Evolutionary conservation across 495 filamentous ascomycete genomes (phyloP).

Genomic region (Filosporella fistucella): DNA sequence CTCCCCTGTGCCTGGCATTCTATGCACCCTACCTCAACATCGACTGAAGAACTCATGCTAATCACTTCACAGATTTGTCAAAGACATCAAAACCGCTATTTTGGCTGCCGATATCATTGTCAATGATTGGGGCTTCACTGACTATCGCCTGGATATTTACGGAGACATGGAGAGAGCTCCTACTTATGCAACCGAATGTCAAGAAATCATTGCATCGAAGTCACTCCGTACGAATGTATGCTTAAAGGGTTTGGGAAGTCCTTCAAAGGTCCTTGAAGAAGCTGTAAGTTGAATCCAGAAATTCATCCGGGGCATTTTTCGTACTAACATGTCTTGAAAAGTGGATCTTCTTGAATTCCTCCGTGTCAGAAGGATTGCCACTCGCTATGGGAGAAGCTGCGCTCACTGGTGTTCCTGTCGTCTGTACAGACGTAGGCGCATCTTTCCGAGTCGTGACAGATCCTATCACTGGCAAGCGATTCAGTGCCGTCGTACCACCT

Average conservation of each 20-base stretch:
- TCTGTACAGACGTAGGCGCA: conserved; percentile 62
- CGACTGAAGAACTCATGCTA: too few species aligned
- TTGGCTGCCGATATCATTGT: conserved; percentile 60
- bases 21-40: too few species aligned
- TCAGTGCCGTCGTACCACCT: conserved; percentile 57
- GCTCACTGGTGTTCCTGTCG: conserved; percentile 57
- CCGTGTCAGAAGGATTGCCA: conserved; percentile 60
- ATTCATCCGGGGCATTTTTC: too few species aligned
- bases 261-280: conserved; percentile 51
- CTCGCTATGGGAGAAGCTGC: conserved; percentile 63
- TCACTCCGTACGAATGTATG: conserved; percentile 44
- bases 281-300: conserved; percentile 21
- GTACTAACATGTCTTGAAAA: neutral
- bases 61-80: conserved; percentile 19
- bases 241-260: conserved; percentile 46
- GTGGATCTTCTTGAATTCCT: conserved; percentile 67
- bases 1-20: neutral
- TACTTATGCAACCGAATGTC: conserved; percentile 54
- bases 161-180: conserved; percentile 57
- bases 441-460: conserved; percentile 59
- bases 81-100: conserved; percentile 61
- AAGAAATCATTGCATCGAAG: conserved; percentile 59
- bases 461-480: conserved; percentile 48
- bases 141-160: conserved; percentile 60
- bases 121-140: conserved; percentile 61